Base-by-base conservation (phyloP, 495 filamentous ascomycete species). In the Podospora bellae-mahoneyi region DNA sequence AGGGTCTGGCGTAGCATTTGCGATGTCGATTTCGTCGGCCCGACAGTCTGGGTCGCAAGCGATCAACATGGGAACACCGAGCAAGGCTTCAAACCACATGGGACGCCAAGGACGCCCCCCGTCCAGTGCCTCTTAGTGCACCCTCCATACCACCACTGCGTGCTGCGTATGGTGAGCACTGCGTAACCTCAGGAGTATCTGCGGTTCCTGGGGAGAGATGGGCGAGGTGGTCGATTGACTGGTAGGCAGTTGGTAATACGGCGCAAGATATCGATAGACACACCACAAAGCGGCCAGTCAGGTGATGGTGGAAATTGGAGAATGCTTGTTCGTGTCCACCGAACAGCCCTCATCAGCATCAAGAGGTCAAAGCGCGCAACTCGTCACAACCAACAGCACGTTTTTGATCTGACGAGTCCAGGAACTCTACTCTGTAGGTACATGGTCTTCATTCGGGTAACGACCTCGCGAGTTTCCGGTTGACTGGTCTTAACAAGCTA, bases 31-130 rank as follows among this genome's bases (percentile, higher is more conserved):
- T 48, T 48, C 39, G 16, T 58, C 55, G 55, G 55, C 55, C 55
- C 55, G 55, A 26, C 55, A 58, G 55, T 58, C n/a, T 58, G 55
- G 55, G n/a, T 58, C 55, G 23, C 23, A 19, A 58, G 55, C 55
- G 55, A 58, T 58, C 55, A 58, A 58, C n/a, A 58, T 58, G n/a
- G 23, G n/a, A 19, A 58, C 10, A 19, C 55, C 13, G 55, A 58
- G 10, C 39, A 39, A 39, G 34, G 34, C 54, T 57, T 57, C 54
- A 57, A 13, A 26, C n/a, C n/a, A 58, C 39, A 32, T 26, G 55
- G 55, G 55, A 26, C 23, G 55, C 55, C 55, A 58, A 58, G 55
- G 13, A 26, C 5, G 9, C 9, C 9, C 39, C 34, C 34, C 34
- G 34, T 39, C 34, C 39, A 3, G 15, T 10, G 5, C 39, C 13